Conservation (phyloP, 1,139 yeast species). For the Tardiomyces digboiensis region DNA sequence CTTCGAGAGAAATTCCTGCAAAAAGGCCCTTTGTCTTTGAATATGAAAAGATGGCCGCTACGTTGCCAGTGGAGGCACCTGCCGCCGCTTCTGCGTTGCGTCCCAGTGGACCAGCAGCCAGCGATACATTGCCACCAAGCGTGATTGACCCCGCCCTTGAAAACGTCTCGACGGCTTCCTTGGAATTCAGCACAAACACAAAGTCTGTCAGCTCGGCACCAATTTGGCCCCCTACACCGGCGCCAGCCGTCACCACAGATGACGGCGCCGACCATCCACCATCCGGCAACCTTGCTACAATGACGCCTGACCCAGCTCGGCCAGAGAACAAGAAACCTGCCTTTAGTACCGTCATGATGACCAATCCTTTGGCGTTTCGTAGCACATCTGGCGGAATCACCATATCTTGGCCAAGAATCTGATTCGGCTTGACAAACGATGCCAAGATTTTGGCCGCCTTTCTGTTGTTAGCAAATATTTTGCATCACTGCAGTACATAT, state of each 20-base stretch:
- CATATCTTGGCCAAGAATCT: conserved; percentile 76
- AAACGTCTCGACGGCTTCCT: conserved; percentile 87
- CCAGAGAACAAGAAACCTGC: conserved; percentile 97
- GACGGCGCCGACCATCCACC: conserved; percentile 98
- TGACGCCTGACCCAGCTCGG: conserved; percentile 95
- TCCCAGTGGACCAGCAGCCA: conserved; percentile 98
- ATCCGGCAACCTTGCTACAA: conserved; percentile 88
- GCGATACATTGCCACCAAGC: conserved; percentile 88
- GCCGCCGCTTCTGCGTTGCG: conserved; percentile 98
- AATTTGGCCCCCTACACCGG: conserved; percentile 97
- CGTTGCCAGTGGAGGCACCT: conserved; percentile 78
- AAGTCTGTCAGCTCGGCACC: conserved; percentile 97
- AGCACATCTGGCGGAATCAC: conserved; percentile 87
- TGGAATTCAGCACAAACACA: conserved; percentile 81
- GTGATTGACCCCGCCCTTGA: conserved; percentile 94
- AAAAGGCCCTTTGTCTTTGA: conserved; percentile 94
- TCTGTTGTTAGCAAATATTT: conserved; percentile 30
- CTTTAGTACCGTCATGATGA: conserved; percentile 81
- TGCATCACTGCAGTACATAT: no score
- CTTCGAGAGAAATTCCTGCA: conserved; percentile 97
- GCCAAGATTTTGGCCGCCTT: conserved; percentile 94
- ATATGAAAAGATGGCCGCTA: conserved; percentile 88
- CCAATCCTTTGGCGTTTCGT: conserved; percentile 88
- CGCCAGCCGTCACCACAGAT: conserved; percentile 94
- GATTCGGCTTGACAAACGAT: conserved; percentile 93